A percentile compares a stretch with the other conserved stretches of the same genome.
Evolutionary conservation across 2,329 filamentous ascomycete species (phyloP).

Genomic region (Colletotrichum abscissum): DNA sequence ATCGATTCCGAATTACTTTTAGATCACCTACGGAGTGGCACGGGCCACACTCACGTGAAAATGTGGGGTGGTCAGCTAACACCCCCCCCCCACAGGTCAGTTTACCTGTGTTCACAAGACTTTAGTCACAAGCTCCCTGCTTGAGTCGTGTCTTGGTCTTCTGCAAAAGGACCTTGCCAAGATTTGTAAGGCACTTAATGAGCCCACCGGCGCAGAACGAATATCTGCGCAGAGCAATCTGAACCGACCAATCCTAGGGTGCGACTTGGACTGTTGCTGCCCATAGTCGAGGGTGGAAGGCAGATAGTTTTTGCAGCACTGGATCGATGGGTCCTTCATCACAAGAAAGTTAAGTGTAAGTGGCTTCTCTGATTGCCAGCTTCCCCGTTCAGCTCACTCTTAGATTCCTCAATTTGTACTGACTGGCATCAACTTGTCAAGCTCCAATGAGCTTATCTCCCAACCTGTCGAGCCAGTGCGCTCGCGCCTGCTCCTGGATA

Average conservation of each 20-base stretch:
- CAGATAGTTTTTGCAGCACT: not conserved
- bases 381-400: not conserved
- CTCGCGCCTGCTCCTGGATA: not conserved
- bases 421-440: not conserved
- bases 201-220: not conserved
- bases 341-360: not conserved
- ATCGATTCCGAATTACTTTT: too few species aligned
- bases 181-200: not conserved
- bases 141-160: not conserved
- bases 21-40: too few species aligned
- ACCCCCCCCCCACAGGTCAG: too few species aligned
- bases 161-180: constrained; percentile 18
- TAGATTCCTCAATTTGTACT: not conserved
- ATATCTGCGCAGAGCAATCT: not conserved
- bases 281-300: not conserved
- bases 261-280: not conserved
- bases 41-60: too few species aligned
- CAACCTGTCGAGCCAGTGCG: not conserved
- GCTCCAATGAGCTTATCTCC: not conserved
- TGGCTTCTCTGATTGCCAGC: not conserved
- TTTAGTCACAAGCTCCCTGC: not conserved
- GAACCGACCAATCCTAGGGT: not conserved
- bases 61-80: too few species aligned
- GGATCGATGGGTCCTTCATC: not conserved
- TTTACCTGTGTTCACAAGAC: too few species aligned